Percentiles rank a stretch among this genome's conserved stretches.
Conservation (phyloP, 192 early-diverging fungal genomes). For the Coemansia sp. region DNA sequence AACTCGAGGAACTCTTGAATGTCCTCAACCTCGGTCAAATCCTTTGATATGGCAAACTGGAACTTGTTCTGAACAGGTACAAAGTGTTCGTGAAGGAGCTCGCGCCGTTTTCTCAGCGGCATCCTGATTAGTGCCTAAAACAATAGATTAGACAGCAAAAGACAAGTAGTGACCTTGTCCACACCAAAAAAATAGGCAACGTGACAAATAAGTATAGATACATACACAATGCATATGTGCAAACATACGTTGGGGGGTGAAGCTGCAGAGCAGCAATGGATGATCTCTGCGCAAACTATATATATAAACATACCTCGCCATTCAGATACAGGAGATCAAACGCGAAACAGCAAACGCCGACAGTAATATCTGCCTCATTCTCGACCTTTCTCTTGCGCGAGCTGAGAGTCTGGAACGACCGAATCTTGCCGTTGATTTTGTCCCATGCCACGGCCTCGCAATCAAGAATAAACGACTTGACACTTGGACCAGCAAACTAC, state of each 20-base stretch:
- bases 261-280: background rate
- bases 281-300: background rate
- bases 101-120: conserved; percentile 73
- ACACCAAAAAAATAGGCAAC: background rate
- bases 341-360: conserved; percentile 94
- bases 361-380: conserved; percentile 84
- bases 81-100: conserved; percentile 69
- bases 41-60: conserved; percentile 81
- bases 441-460: conserved; percentile 99
- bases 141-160: conserved; percentile 1
- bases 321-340: conserved; percentile 96
- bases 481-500: conserved; percentile 53
- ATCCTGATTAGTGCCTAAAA: conserved; percentile 69
- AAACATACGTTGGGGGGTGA: no score
- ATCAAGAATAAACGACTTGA: conserved; percentile 91
- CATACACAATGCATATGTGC: background rate
- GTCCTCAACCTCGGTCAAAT: conserved; percentile 81
- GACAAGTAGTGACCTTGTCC: no score
- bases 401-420: conserved; percentile 95
- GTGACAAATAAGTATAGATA: background rate
- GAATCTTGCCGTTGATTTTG: conserved; percentile 72
- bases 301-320: conserved; percentile 59
- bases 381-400: conserved; percentile 96
- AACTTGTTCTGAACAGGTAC: conserved; percentile 82
- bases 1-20: conserved; percentile 81